Base-by-base conservation (phyloP, 169 alveolate species). In the Eimeria maxima region DNA sequence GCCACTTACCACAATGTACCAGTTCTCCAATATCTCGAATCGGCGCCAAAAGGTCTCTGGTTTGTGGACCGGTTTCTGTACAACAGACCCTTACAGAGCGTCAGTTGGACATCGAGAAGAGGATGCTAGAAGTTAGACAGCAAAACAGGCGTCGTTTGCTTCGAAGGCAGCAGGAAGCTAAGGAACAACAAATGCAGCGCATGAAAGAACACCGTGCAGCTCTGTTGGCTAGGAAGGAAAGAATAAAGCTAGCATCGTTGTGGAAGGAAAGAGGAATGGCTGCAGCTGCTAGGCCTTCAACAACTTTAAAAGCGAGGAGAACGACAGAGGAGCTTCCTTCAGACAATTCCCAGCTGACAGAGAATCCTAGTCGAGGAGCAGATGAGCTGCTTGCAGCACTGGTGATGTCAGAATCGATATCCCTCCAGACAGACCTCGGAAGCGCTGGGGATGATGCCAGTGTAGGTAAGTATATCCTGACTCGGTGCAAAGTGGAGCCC, bases 231-330 rank as follows among this genome's bases (percentile, higher is more conserved):
- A 86, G 93, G 60, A 86, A 63, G 13, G 74, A 86, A 47, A 16
- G 81, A 42, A 55, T 86, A 22, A 27, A 38, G 69, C 93, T 86
- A 16, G 93, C 93, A 14, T 86, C 93, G 22, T 18, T 86, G 27
- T 86, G 93, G 93, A 86, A 86, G 22, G 93, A 86, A 63, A 86
- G 93, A 7, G 93, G 93, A 67, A 86, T 86, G 93, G 93, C 93
- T 5, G 93, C 93, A 8, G 93, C 93, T 42, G 93, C 93, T 60
- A 86, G 63, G 80, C 80, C 80, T 13, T 50, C 93, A 5, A 24
- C 81, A 55, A 7, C 33, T 24, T 33, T 53, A 6, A 87, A 50
- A 20, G 65, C 47, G 20, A 47, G 29, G 2, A 4, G 18, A 11
- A 38, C 4, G 11, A 33, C 42, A 22, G 63, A 87, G 60, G 20